Evolutionary conservation across 2,329 filamentous ascomycete genomes (phyloP).

Genomic region (Colletotrichum nymphaeae): DNA sequence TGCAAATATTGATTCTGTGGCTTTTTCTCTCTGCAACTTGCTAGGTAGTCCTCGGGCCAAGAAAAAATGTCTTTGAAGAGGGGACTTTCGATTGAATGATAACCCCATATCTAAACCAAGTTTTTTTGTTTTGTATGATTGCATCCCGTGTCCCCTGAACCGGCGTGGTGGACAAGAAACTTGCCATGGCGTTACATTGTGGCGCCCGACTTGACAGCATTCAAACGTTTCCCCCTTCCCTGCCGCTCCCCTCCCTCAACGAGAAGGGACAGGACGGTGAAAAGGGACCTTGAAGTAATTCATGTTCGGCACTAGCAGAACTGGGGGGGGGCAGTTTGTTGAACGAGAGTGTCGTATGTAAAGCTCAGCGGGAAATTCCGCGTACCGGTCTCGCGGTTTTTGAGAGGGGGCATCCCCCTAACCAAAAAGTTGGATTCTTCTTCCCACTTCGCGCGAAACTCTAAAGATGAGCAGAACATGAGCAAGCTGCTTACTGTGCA

Average conservation of each 20-base stretch:
- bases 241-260: background rate
- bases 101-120: conserved; percentile 4
- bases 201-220: background rate
- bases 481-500: background rate
- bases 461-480: conserved; percentile 2
- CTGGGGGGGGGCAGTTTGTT: too few relatives aligned
- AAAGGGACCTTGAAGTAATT: background rate
- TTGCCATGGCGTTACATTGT: conserved; percentile 6
- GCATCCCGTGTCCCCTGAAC: background rate
- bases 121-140: background rate
- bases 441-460: background rate
- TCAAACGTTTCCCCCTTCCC: too few relatives aligned
- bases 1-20: conserved; percentile 5
- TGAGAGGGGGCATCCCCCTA: too few relatives aligned
- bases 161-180: background rate
- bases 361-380: too few relatives aligned
- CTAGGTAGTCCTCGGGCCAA: background rate
- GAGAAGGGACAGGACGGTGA: background rate
- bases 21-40: too few relatives aligned
- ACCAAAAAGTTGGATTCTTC: too few relatives aligned
- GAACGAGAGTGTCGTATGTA: too few relatives aligned
- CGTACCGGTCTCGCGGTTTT: too few relatives aligned
- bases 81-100: background rate
- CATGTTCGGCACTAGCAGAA: too few relatives aligned
- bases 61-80: background rate